Conservation (phyloP, 768 basidiomycete genomes). For the Russula lepida region DNA sequence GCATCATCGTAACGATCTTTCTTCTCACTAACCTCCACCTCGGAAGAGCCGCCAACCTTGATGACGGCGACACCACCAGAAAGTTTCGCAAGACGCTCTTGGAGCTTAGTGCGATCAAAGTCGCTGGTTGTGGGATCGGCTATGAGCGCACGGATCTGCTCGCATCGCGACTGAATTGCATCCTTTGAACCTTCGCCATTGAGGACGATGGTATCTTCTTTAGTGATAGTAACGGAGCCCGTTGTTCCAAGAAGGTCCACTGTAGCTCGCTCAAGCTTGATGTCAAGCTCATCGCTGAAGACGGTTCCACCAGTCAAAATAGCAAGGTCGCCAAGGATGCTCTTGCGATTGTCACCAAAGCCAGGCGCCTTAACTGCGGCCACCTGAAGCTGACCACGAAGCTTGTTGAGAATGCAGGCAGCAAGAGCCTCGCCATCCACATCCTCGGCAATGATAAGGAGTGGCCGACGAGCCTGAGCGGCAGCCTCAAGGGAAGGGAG, state of each 20-base stretch:
- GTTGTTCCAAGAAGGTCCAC: constrained; percentile 84
- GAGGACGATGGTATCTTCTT: constrained; percentile 95
- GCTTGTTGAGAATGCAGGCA: constrained; percentile 98
- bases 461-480: constrained; percentile 75
- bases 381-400: constrained; percentile 93
- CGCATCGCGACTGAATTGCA: constrained; percentile 85
- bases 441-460: constrained; percentile 96
- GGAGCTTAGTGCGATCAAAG: constrained; percentile 90
- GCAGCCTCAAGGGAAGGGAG: constrained; percentile 83
- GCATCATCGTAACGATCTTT: constrained; percentile 98
- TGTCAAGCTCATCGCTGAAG: constrained; percentile 87
- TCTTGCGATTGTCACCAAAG: constrained; percentile 99
- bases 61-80: constrained; percentile 96
- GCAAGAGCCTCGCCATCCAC: constrained; percentile 96
- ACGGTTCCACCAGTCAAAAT: constrained; percentile 98
- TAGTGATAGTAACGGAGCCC: constrained; percentile 88
- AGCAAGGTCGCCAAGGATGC: constrained; percentile 91
- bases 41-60: constrained; percentile 88
- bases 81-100: constrained; percentile 95
- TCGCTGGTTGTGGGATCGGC: constrained; percentile 81
- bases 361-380: constrained; percentile 94
- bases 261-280: constrained; percentile 91
- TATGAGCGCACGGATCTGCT: constrained; percentile 85
- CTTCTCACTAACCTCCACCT: constrained; percentile 98
- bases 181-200: constrained; percentile 92